These are phyloP conservation scores for Hyaloscypha hepaticicola DNA, from an alignment of 495 filamentous ascomycete genomes.

Conservation along the genomic window DNA sequence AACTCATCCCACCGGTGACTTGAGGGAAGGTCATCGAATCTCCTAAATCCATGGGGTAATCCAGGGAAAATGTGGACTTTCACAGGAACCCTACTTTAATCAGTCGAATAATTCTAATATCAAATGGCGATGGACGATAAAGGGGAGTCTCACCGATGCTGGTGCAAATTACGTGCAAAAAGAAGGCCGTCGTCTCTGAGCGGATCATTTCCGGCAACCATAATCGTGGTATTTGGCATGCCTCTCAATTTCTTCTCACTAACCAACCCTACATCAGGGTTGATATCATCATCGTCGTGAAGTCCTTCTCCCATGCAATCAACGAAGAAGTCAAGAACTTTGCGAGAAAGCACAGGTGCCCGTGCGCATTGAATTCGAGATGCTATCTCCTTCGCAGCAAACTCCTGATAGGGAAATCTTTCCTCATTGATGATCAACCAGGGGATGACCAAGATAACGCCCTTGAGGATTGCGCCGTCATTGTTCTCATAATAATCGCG, in stretches of 20 bases:
- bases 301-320: background rate
- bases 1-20: constrained; percentile 1
- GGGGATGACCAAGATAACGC: background rate
- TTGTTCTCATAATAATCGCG: background rate
- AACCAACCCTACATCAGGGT: background rate
- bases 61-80: background rate
- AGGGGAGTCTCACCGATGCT: background rate
- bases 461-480: background rate
- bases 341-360: background rate
- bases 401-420: background rate
- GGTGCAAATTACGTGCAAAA: background rate
- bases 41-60: constrained; percentile 1
- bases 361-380: background rate
- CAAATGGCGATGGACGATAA: background rate
- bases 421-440: background rate
- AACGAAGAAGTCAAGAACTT: background rate
- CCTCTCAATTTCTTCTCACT: background rate
- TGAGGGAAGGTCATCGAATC: background rate
- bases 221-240: background rate
- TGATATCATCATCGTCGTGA: background rate
- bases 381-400: background rate
- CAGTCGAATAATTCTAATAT: background rate
- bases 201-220: background rate
- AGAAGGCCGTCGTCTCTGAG: background rate
- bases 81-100: background rate